These are phyloP conservation scores for Ophiostoma sp. DNA, from an alignment of 2,329 filamentous ascomycete genomes.

Conservation along the genomic window DNA sequence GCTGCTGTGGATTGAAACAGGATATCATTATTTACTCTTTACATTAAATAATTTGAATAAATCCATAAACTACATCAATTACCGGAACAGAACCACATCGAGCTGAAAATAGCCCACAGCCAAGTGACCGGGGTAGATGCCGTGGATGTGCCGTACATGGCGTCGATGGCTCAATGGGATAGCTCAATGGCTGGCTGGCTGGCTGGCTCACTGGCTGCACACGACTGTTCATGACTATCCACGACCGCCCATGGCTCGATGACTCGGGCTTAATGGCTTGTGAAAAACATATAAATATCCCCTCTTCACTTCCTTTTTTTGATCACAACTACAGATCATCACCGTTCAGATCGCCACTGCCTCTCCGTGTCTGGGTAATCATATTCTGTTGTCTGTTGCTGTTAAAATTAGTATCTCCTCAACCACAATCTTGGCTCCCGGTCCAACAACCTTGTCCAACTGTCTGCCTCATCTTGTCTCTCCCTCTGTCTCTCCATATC, in stretches of 20 bases:
- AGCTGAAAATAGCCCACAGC: neutral
- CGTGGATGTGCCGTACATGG: conserved; percentile 11
- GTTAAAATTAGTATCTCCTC: too few relatives aligned
- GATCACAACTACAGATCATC: neutral
- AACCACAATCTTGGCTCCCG: neutral
- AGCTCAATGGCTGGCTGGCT: neutral
- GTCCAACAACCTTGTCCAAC: conserved; percentile 2
- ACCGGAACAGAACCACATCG: neutral
- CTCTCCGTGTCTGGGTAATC: neutral
- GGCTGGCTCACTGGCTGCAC: neutral
- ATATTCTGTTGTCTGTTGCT: too few relatives aligned
- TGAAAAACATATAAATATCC: conserved; percentile 5
- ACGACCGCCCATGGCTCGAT: neutral
- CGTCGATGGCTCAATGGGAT: neutral
- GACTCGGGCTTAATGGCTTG: neutral
- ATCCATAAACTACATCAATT: neutral
- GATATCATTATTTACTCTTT: neutral
- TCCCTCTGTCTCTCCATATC: neutral
- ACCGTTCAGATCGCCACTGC: neutral
- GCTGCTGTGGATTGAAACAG: neutral
- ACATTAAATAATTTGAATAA: too few relatives aligned
- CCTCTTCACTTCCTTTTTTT: neutral
- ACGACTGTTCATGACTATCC: too few relatives aligned
- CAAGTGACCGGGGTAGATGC: neutral
- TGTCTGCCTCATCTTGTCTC: conserved; percentile 4